Conservation (phyloP, 2,329 filamentous ascomycete genomes). For the Aspergillus quadricinctus region DNA sequence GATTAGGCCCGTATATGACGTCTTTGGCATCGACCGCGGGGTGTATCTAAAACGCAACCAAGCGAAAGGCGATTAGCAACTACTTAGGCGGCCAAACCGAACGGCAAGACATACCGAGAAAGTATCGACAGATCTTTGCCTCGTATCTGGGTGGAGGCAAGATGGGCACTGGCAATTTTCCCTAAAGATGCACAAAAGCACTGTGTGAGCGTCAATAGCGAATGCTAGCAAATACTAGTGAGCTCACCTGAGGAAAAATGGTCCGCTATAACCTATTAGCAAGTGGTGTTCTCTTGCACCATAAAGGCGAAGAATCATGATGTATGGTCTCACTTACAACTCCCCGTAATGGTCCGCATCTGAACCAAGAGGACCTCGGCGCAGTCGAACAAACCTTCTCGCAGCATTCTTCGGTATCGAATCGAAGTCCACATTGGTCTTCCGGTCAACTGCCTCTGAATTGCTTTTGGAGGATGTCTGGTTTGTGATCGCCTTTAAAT, state of each 20-base stretch:
- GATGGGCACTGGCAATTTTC: constrained; percentile 67
- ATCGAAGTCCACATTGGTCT: neutral
- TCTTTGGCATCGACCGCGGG: constrained; percentile 36
- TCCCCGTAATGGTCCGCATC: neutral
- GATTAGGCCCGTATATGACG: constrained; percentile 30
- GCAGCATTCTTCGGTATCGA: neutral
- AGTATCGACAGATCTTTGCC: constrained; percentile 64
- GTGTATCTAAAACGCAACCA: constrained; percentile 41
- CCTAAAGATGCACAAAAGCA: constrained; percentile 36
- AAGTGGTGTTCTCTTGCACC: neutral
- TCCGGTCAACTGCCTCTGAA: neutral
- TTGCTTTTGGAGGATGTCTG: neutral
- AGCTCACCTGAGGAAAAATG: constrained; percentile 15
- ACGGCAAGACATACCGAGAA: constrained; percentile 53
- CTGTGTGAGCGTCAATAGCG: neutral
- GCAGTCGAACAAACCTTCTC: neutral
- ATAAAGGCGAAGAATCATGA: neutral
- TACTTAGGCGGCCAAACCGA: neutral
- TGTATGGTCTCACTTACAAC: neutral
- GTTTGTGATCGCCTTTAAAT: neutral
- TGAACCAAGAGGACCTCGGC: neutral
- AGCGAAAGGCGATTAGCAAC: neutral
- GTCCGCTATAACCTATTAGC: neutral
- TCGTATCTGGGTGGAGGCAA: constrained; percentile 67
- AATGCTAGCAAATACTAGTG: neutral